A percentile compares a stretch with the other conserved stretches of the same genome.
Evolutionary conservation across 2,329 filamentous ascomycete species (phyloP).

Genomic region (Capronia coronata): DNA sequence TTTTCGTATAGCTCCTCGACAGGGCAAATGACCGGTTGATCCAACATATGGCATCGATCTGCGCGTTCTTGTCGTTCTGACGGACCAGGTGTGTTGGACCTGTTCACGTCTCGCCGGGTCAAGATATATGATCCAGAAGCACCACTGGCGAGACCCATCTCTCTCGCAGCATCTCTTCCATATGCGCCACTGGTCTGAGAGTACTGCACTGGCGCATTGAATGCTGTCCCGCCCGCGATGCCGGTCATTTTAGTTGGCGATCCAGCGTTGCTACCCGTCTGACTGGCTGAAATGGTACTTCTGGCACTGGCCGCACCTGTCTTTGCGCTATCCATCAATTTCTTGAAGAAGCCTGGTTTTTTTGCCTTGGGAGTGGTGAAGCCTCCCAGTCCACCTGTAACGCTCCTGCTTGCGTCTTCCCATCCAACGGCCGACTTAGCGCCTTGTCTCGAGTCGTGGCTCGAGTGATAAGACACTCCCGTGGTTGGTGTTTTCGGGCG

Average conservation of each 20-base stretch:
- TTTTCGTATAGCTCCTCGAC: constrained; percentile 81
- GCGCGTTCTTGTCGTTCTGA: constrained; percentile 79
- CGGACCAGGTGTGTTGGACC: constrained; percentile 84
- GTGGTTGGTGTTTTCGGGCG: constrained; percentile 56
- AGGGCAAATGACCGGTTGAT: constrained; percentile 78
- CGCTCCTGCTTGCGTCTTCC: constrained; percentile 40
- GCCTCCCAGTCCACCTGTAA: constrained; percentile 66
- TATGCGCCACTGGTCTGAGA: constrained; percentile 32
- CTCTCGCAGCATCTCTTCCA: constrained; percentile 53
- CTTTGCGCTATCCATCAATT: constrained; percentile 88
- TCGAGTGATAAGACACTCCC: constrained; percentile 84
- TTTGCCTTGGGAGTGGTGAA: constrained; percentile 68
- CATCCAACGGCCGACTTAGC: constrained; percentile 61
- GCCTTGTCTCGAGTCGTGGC: constrained; percentile 59
- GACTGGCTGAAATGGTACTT: constrained; percentile 69
- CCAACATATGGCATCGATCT: constrained; percentile 91
- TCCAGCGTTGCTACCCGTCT: constrained; percentile 38
- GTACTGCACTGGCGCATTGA: constrained; percentile 26
- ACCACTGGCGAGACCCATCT: constrained; percentile 59
- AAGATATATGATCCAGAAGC: constrained; percentile 81
- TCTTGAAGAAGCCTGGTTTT: constrained; percentile 88
- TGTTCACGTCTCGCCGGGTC: constrained; percentile 88
- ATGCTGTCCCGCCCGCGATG: constrained; percentile 47
- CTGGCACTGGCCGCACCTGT: constrained; percentile 85
- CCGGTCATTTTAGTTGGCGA: constrained; percentile 49